Conservation (phyloP, 2,329 filamentous ascomycete species). For the Apiospora phragmitis region DNA sequence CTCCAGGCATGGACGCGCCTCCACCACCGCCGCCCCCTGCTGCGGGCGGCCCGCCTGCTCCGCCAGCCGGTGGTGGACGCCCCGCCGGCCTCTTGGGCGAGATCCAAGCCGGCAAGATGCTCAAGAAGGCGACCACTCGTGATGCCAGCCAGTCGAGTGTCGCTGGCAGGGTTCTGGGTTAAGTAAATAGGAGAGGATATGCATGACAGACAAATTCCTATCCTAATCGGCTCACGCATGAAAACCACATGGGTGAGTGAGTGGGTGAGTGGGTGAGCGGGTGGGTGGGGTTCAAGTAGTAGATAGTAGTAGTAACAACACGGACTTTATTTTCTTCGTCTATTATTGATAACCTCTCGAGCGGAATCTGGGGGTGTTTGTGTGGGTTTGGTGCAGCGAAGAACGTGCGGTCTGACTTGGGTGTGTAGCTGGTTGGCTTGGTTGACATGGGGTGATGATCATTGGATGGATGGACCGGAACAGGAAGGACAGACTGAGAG, state of each 20-base stretch:
- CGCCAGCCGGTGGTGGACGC: constrained; percentile 46
- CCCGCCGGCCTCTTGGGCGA: constrained; percentile 72
- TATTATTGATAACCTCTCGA: too few relatives aligned
- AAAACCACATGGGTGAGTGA: too few relatives aligned
- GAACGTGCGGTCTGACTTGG: neutral
- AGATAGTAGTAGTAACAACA: constrained; percentile 5
- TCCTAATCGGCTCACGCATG: too few relatives aligned
- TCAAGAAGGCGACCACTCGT: constrained; percentile 88
- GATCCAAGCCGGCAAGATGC: constrained; percentile 75
- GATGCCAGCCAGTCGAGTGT: constrained; percentile 74
- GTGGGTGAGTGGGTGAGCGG: neutral
- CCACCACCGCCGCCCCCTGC: constrained; percentile 46
- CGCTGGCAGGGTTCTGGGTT: constrained; percentile 73
- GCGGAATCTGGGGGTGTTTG: neutral
- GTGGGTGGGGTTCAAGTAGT: neutral
- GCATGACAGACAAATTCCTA: too few relatives aligned
- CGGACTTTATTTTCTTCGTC: neutral
- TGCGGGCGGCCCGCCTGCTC: constrained; percentile 43
- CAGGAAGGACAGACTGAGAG: constrained; percentile 2
- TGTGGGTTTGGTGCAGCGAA: neutral
- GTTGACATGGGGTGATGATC: neutral
- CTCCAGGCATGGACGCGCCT: constrained; percentile 39
- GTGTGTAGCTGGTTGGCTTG: neutral
- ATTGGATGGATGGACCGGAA: neutral
- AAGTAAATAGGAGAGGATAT: constrained; percentile 19